phyloP scores from a whole-genome alignment of 306 rosid genomes.

The Cicer judaicum region DNA sequence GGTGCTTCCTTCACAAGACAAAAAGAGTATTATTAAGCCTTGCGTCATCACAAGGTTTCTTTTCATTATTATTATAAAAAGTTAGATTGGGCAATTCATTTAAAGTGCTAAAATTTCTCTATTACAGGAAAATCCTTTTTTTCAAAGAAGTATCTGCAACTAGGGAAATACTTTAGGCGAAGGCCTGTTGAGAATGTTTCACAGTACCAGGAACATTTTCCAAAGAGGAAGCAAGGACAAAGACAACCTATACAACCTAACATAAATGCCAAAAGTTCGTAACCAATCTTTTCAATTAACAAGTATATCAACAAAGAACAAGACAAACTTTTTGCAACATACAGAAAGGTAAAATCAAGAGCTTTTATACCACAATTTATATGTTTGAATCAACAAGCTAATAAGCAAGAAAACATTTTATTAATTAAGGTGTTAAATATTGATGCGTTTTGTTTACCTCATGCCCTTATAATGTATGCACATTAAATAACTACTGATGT shows the following conservation, averaged over 20 bases:
- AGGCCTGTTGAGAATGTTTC: constrained; percentile 4
- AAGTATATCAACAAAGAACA: constrained; percentile 10
- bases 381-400: constrained; percentile 30
- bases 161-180: neutral
- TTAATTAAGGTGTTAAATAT: constrained; percentile 17
- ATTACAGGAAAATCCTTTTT: neutral
- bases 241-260: constrained; percentile 80
- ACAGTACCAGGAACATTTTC: neutral
- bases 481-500: constrained; percentile 7
- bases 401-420: neutral
- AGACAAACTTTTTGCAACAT: neutral
- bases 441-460: constrained; percentile 9
- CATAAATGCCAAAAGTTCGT: constrained; percentile 31
- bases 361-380: neutral
- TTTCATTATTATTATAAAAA: constrained; percentile 7
- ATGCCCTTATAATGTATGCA: neutral
- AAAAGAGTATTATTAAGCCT: constrained; percentile 39
- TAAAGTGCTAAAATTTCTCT: constrained; percentile 3
- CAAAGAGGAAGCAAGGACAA: constrained; percentile 74
- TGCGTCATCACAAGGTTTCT: constrained; percentile 3
- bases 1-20: constrained; percentile 77
- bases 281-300: constrained; percentile 30
- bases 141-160: constrained; percentile 8
- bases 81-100: neutral
- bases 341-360: neutral